These are phyloP conservation scores for Tulasnella sp. DNA, from an alignment of 768 basidiomycete species.

Conservation along the genomic window DNA sequence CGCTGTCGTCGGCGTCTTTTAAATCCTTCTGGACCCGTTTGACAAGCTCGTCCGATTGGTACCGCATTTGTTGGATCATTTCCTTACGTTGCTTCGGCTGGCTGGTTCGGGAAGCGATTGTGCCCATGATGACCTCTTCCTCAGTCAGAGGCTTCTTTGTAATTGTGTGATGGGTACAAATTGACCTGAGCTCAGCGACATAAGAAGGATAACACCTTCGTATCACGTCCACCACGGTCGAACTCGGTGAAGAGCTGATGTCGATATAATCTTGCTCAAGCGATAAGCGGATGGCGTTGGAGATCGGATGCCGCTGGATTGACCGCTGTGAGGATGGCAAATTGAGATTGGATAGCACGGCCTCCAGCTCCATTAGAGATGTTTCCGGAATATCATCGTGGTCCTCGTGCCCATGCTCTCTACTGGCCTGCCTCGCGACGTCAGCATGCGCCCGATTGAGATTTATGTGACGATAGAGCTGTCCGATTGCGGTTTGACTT, in stretches of 20 bases:
- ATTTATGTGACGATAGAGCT: conserved; percentile 48
- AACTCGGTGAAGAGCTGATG: neutral
- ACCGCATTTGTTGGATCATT: conserved; percentile 42
- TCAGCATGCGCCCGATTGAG: conserved; percentile 25
- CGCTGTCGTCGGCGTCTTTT: conserved; percentile 5
- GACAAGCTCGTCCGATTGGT: conserved; percentile 43
- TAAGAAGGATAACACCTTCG: conserved; percentile 24
- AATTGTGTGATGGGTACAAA: conserved; percentile 35
- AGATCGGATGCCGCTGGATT: neutral
- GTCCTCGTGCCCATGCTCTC: neutral
- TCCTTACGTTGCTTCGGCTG: conserved; percentile 44
- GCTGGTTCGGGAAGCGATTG: conserved; percentile 51
- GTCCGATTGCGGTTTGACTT: conserved; percentile 46
- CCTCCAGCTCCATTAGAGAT: neutral
- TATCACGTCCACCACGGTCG: neutral
- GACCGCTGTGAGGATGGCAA: neutral
- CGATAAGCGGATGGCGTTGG: neutral
- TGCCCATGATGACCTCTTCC: conserved; percentile 54
- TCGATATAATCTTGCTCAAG: neutral
- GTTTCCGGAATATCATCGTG: neutral
- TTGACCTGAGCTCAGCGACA: conserved; percentile 34
- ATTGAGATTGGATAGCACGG: neutral
- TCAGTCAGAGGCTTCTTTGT: conserved; percentile 34
- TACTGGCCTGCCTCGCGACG: neutral
- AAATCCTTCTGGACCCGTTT: conserved; percentile 39